phyloP scores from a whole-genome alignment of 495 filamentous ascomycete genomes.

The Jackrogersella minutella region DNA sequence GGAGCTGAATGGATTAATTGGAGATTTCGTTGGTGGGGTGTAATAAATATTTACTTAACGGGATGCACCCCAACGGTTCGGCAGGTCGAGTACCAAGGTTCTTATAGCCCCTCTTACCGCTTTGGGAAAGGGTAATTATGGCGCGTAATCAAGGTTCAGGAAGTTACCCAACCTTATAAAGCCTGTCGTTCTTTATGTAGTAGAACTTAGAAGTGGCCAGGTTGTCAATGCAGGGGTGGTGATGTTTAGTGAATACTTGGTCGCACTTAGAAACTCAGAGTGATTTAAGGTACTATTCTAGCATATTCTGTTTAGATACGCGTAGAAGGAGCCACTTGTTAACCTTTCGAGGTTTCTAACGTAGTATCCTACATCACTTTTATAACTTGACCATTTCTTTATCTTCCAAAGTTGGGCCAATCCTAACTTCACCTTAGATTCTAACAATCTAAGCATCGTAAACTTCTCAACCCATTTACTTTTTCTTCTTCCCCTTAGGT shows the following conservation, averaged over 20 bases:
- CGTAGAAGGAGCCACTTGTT: constrained; percentile 34
- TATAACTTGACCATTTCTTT: not conserved
- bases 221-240: constrained; percentile 34
- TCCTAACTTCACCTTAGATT: not conserved
- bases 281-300: constrained; percentile 8
- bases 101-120: constrained; percentile 29
- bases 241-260: constrained; percentile 21
- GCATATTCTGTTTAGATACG: constrained; percentile 22
- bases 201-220: constrained; percentile 39
- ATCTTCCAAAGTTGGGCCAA: not conserved
- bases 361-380: not conserved
- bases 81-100: constrained; percentile 3
- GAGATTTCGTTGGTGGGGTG: constrained; percentile 30
- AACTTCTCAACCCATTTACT: not conserved
- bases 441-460: not conserved
- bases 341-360: constrained; percentile 1
- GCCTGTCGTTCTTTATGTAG: not conserved
- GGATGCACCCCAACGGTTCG: constrained; percentile 6
- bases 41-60: not conserved
- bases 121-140: constrained; percentile 8
- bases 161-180: not conserved
- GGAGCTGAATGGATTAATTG: not conserved
- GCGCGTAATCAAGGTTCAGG: constrained; percentile 11
- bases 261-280: not conserved
- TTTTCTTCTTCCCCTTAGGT: not conserved